These are phyloP conservation scores for Aphanocladium album DNA, from an alignment of 2,329 filamentous ascomycete genomes.

Conservation along the genomic window DNA sequence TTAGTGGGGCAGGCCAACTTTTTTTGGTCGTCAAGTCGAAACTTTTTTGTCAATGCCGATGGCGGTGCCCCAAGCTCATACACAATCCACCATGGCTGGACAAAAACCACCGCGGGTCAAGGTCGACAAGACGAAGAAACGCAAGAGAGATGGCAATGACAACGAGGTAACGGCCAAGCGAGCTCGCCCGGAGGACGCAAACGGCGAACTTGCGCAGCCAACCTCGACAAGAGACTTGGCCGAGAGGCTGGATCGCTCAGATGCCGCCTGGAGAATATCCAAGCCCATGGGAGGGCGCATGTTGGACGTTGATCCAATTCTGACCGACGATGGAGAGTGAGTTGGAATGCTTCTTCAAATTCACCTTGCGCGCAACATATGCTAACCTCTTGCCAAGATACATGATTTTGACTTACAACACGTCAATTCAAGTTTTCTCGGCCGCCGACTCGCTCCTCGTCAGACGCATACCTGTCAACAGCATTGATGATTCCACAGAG, in stretches of 20 bases:
- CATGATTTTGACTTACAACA: slow-evolving; percentile 69
- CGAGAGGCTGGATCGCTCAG: slow-evolving; percentile 25
- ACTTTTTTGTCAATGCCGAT: slow-evolving; percentile 6
- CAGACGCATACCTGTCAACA: slow-evolving; percentile 58
- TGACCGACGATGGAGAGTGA: slow-evolving; percentile 58
- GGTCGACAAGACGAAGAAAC: slow-evolving; percentile 39
- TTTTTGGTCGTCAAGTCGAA: slow-evolving; percentile 9
- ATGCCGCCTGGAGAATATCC: slow-evolving; percentile 53
- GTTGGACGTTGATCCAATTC: slow-evolving; percentile 58
- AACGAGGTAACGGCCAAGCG: slow-evolving; percentile 37
- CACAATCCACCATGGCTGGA: slow-evolving; percentile 29
- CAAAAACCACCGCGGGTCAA: slow-evolving; percentile 26
- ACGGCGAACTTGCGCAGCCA: slow-evolving; percentile 17
- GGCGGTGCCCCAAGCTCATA: background rate
- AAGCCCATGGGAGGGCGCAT: slow-evolving; percentile 62
- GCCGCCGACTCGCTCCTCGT: slow-evolving; percentile 75
- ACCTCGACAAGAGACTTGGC: slow-evolving; percentile 20
- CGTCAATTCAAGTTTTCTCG: slow-evolving; percentile 75
- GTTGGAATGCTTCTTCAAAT: slow-evolving; percentile 19
- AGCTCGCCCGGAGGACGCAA: slow-evolving; percentile 28
- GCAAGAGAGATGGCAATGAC: slow-evolving; percentile 42
- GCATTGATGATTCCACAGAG: slow-evolving; percentile 22
- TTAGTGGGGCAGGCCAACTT: slow-evolving; percentile 16
- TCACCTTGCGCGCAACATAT: slow-evolving; percentile 20
- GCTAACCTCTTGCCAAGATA: slow-evolving; percentile 44